Base-by-base conservation (phyloP, 805 yeast species). In the Pichia phayaonensis region DNA sequence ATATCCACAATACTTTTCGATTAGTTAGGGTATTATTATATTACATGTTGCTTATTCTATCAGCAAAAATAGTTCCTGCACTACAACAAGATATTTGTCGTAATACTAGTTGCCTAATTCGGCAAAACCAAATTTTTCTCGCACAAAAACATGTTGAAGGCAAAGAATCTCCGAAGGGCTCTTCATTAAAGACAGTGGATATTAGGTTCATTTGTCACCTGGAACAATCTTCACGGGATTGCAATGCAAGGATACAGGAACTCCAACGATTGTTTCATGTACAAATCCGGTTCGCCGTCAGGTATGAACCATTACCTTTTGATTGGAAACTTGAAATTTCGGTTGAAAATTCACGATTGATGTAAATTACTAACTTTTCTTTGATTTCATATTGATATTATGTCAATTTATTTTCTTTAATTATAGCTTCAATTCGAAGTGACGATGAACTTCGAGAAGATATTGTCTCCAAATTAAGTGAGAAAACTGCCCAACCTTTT, bases 401-500 rank as follows among this genome's bases (percentile, higher is more conserved):
- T n/a, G 8, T 31, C 3, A 8, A 27, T 15, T 7, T 6, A 8
- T 16, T 22, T 24, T 42, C 26, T 34, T 16, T 29, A 24, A 13
- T 16, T 42, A 13, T 29, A 47, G 44, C 43, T 40, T 48, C 53
- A 7, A 16, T 12, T 6, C 11, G 7, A 8, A 40, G 40, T 24
- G 29, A 23, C n/a, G 51, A 45, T 6, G 36, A 45, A 10, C n/a
- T 21, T 5, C 15, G 26, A 16, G 46, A 22, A 15, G 53, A 49
- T 38, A 13, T 38, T 6, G 26, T 58, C 40, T 63, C 68, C 10
- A 52, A 64, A 4, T 46, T 61, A 48, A 64, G 65, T 44, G 67
- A 63, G 39, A 59, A 58, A 45, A 60, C 65, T 1, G 54, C 56
- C 3, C 67, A 57, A 40, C 66, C 65, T 1, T 62, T 70, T 44